Conservation (phyloP, 306 rosid genomes). For the Castanospermum australe region DNA sequence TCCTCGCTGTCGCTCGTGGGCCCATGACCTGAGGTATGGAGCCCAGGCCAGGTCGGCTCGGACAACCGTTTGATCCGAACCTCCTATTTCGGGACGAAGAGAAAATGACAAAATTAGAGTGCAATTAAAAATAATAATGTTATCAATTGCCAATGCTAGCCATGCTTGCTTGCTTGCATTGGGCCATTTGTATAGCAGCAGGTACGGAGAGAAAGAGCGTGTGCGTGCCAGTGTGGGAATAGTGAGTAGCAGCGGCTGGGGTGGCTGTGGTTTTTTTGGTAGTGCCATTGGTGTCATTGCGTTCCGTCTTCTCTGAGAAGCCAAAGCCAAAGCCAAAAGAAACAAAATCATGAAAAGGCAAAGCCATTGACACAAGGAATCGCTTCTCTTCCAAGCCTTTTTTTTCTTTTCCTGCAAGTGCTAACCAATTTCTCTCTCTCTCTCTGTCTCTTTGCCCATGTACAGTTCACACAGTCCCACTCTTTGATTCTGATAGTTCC, state of each 20-base stretch:
- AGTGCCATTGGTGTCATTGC: too few relatives aligned
- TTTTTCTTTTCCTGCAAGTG: too few relatives aligned
- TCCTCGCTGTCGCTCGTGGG: neutral
- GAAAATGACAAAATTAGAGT: neutral
- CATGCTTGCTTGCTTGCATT: neutral
- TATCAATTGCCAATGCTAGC: neutral
- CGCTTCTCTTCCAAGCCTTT: slow-evolving; percentile 80
- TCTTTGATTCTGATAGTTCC: slow-evolving; percentile 24
- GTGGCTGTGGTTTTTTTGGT: neutral
- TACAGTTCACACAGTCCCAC: neutral
- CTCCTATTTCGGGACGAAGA: slow-evolving; percentile 35
- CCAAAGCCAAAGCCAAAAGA: slow-evolving; percentile 25
- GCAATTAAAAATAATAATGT: neutral
- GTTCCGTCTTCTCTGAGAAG: slow-evolving; percentile 61
- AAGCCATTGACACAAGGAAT: slow-evolving; percentile 21
- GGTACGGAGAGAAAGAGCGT: neutral
- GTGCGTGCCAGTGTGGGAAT: neutral
- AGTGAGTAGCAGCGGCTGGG: neutral
- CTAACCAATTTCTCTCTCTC: neutral
- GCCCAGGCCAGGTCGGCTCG: slow-evolving; percentile 62
- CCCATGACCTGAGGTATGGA: slow-evolving; percentile 27
- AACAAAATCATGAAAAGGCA: slow-evolving; percentile 28
- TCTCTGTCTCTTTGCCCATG: neutral
- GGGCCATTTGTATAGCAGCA: neutral
- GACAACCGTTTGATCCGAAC: slow-evolving; percentile 73